Percentiles rank a stretch among this genome's conserved stretches.
phyloP scores from a whole-genome alignment of 140 eudicot species.

The Bidens hawaiensis region DNA sequence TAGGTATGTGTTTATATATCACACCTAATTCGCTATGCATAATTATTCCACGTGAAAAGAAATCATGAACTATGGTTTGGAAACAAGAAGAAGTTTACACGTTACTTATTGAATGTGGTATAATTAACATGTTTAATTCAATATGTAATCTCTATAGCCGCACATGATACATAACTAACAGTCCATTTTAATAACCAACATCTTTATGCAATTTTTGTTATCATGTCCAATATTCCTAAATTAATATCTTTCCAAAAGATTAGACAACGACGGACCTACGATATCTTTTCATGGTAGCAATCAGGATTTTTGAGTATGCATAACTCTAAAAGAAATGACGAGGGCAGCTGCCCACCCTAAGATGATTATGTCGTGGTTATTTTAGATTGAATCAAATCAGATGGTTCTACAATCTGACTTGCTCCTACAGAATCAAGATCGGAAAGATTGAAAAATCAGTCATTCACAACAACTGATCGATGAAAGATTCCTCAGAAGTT shows the following conservation, averaged over 20 bases:
- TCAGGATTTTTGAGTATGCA: too few relatives aligned
- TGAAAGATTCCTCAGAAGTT: too few relatives aligned
- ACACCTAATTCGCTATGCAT: background rate
- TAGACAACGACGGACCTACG: too few relatives aligned
- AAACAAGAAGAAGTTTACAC: slow-evolving; percentile 12
- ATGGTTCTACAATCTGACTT: too few relatives aligned
- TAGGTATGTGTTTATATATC: background rate
- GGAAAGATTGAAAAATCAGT: too few relatives aligned
- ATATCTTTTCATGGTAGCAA: too few relatives aligned
- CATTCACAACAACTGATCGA: too few relatives aligned
- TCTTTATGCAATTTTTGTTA: background rate
- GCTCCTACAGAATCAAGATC: too few relatives aligned
- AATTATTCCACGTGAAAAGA: slow-evolving; percentile 12
- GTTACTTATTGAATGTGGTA: background rate
- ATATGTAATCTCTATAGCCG: background rate
- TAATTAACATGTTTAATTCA: slow-evolving; percentile 9
- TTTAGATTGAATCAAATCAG: too few relatives aligned
- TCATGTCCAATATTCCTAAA: background rate
- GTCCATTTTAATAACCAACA: background rate
- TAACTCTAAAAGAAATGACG: too few relatives aligned
- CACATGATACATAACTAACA: slow-evolving; percentile 1
- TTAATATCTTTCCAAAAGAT: background rate
- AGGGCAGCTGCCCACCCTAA: too few relatives aligned
- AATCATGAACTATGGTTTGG: slow-evolving; percentile 2
- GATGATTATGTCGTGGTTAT: too few relatives aligned